Percentiles rank a stretch among this genome's conserved stretches.
Evolutionary conservation across 495 filamentous ascomycete genomes (phyloP).

Genomic region (Tetracladium marchalianum): DNA sequence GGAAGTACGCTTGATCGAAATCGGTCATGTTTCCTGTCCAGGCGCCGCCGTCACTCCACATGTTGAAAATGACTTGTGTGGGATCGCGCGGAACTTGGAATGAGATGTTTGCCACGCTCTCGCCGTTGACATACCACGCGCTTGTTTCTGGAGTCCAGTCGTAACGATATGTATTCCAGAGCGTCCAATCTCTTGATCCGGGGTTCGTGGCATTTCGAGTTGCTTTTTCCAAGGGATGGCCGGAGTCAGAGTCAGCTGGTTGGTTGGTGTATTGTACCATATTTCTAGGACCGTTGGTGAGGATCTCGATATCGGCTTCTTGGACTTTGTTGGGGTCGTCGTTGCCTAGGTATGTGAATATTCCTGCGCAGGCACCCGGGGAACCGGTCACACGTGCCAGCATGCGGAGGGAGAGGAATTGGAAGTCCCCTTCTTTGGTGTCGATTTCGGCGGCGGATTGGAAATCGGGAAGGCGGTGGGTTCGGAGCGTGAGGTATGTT

Average conservation of each 20-base stretch:
- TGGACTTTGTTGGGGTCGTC: constrained; percentile 39
- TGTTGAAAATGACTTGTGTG: constrained; percentile 55
- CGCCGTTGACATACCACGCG: constrained; percentile 59
- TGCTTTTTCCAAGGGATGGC: constrained; percentile 35
- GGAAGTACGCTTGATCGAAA: constrained; percentile 48
- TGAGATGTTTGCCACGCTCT: constrained; percentile 43
- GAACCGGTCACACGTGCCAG: constrained; percentile 41
- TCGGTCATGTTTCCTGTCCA: constrained; percentile 67
- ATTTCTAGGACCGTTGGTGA: constrained; percentile 46
- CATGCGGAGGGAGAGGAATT: constrained; percentile 54
- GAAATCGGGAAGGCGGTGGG: constrained; percentile 41
- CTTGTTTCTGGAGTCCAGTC: constrained; percentile 56
- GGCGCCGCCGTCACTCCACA: constrained; percentile 65
- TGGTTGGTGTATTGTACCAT: constrained; percentile 67
- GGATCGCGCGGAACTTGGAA: constrained; percentile 53
- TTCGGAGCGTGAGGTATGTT: constrained; percentile 54
- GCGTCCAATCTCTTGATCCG: constrained; percentile 41
- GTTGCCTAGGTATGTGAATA: constrained; percentile 51
- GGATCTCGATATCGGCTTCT: constrained; percentile 71
- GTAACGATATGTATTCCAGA: constrained; percentile 62
- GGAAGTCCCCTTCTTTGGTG: constrained; percentile 39
- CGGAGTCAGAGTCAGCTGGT: constrained; percentile 35
- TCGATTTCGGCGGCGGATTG: constrained; percentile 60
- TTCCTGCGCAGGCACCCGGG: constrained; percentile 54
- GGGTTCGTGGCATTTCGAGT: constrained; percentile 38